These are phyloP conservation scores for Eimeria necatrix DNA, from an alignment of 169 alveolate species.

Conservation along the genomic window DNA sequence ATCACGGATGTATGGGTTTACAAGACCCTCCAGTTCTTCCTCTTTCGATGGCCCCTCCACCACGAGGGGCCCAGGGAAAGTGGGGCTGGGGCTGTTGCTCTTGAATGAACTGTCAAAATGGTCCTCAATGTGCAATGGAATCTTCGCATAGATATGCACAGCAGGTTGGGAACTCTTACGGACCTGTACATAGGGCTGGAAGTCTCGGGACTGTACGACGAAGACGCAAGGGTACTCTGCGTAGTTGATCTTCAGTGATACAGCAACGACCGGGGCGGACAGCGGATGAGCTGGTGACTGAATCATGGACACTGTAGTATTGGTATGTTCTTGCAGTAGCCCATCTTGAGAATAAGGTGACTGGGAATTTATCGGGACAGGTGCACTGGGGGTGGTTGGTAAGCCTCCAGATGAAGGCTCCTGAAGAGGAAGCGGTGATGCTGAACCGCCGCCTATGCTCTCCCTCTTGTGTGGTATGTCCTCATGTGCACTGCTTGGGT, in stretches of 20 bases:
- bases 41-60: neutral
- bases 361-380: neutral
- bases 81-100: slow-evolving; percentile 1
- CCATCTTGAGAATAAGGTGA: neutral
- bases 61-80: neutral
- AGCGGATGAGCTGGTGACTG: neutral
- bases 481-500: neutral
- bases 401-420: neutral
- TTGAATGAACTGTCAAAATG: neutral
- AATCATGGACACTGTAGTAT: neutral
- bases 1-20: neutral
- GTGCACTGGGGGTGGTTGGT: neutral
- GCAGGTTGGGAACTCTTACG: slow-evolving; percentile 41
- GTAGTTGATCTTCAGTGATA: neutral
- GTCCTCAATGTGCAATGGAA: neutral
- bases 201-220: neutral
- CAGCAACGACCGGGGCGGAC: neutral
- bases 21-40: neutral
- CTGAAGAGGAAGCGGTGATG: too few species aligned
- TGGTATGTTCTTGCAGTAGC: neutral
- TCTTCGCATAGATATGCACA: neutral
- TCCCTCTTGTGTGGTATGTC: neutral
- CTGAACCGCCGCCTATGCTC: neutral
- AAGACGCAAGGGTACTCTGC: slow-evolving; percentile 49
- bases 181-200: slow-evolving; percentile 21